phyloP scores from a whole-genome alignment of 495 filamentous ascomycete genomes.

The Podospora pseudoanserina region DNA sequence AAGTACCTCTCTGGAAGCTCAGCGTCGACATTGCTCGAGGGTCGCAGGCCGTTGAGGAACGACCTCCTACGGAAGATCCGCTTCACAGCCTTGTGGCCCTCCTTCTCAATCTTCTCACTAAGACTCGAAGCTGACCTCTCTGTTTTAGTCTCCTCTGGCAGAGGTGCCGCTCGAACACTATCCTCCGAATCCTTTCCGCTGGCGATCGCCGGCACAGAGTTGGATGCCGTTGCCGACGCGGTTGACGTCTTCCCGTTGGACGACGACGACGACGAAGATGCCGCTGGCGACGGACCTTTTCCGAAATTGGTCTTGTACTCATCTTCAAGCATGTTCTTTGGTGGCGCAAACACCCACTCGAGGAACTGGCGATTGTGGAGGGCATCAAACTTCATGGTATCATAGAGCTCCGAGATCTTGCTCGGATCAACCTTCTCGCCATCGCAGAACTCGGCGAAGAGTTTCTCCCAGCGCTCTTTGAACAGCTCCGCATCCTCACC shows the following conservation, averaged over 20 bases:
- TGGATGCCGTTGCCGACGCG: neutral
- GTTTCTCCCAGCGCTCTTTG: constrained; percentile 96
- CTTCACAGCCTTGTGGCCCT: constrained; percentile 40
- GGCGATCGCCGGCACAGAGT: neutral
- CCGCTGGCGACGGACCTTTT: neutral
- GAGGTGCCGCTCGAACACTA: neutral
- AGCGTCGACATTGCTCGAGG: constrained; percentile 34
- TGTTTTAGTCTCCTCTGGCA: constrained; percentile 2
- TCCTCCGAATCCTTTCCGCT: constrained; percentile 22
- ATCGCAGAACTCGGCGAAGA: constrained; percentile 94
- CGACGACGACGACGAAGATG: neutral
- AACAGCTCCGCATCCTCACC: constrained; percentile 93
- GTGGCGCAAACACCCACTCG: constrained; percentile 96
- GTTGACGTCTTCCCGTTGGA: neutral
- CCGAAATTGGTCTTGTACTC: constrained; percentile 46
- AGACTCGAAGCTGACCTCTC: constrained; percentile 10
- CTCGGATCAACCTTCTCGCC: constrained; percentile 96
- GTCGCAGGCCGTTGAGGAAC: constrained; percentile 41
- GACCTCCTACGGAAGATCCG: constrained; percentile 52
- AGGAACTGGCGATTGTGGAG: constrained; percentile 93
- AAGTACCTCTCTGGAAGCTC: constrained; percentile 70
- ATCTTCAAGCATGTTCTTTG: constrained; percentile 62
- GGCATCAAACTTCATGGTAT: constrained; percentile 99
- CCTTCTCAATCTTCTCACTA: constrained; percentile 37
- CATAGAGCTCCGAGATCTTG: constrained; percentile 96